These are phyloP conservation scores for Phytophthora kernoviae DNA, from an alignment of 352 stramenopile genomes.

Conservation along the genomic window DNA sequence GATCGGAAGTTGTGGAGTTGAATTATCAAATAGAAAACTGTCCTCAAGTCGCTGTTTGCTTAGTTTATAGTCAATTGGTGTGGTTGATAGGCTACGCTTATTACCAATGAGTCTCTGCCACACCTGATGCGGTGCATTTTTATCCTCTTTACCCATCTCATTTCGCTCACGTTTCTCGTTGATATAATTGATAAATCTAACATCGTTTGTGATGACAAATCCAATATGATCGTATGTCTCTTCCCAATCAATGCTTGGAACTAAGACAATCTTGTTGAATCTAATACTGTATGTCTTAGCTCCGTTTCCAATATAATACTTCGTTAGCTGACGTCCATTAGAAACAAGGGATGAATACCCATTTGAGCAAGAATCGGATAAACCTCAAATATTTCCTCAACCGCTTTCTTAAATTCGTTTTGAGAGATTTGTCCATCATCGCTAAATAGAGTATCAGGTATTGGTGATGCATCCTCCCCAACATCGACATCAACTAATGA, in stretches of 20 bases:
- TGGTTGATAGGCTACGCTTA: background rate
- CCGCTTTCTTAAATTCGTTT: conserved; percentile 6
- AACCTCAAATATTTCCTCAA: conserved; percentile 16
- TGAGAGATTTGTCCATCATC: background rate
- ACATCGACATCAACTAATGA: background rate
- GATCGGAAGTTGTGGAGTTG: conserved; percentile 12
- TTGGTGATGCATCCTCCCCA: background rate
- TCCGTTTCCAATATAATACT: conserved; percentile 16
- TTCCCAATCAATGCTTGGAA: conserved; percentile 18
- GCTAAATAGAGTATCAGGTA: background rate
- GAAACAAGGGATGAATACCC: conserved; percentile 11
- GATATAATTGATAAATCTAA: conserved; percentile 5
- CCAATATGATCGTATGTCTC: conserved; percentile 14
- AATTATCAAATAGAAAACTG: conserved; percentile 20
- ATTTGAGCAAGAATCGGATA: conserved; percentile 19
- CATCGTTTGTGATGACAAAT: conserved; percentile 3
- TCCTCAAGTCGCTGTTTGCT: conserved; percentile 11
- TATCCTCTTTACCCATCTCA: conserved; percentile 13
- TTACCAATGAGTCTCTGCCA: conserved; percentile 1
- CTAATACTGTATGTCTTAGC: conserved; percentile 17
- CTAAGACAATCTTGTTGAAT: conserved; percentile 14
- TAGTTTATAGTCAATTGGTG: background rate
- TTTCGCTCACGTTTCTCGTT: conserved; percentile 6
- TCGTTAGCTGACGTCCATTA: conserved; percentile 14
- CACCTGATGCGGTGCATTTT: conserved; percentile 8